Evolutionary conservation across 2,329 filamentous ascomycete genomes (phyloP), one percentile per base, ranked within the genome.

Genomic region (Zasmidium angulare): DNA sequence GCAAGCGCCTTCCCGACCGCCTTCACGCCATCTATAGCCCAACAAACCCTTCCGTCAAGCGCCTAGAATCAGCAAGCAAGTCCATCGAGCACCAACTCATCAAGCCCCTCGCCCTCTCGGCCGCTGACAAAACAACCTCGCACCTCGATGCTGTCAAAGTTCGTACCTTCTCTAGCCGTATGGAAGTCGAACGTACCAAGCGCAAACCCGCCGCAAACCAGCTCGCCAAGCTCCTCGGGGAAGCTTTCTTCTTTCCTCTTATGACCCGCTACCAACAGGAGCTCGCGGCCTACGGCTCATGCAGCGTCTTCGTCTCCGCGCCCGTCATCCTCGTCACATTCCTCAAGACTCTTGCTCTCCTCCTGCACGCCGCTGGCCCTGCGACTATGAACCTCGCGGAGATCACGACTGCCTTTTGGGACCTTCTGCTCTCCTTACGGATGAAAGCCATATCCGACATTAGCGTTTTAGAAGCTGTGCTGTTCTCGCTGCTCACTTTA

Each of bases 221-320:
- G 9, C 86, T 96, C 0, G 89, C 93, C 43, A 85, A 87, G 53
- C 79, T 96, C 23, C 85, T 98, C 23, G 84, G 87, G 0, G 81
- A 86, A 0, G 84, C 83, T 17, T 95, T 97, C 79, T 97, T 98
- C 83, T 89, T 89, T 64, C 93, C 95, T 0, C 81, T 99, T 10
- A 89, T 89, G 0, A 89, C 89, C 0, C 87, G 91, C 46, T 96
- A 72, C 52, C 71, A 74, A 58, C 71, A 72, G 55, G 72, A 74
- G 36, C 47, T 73, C 17, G 65, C 70, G 7, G 65, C 69, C 14
- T 74, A 73, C 53, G 68, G 71, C n/a, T 62, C 65, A 31, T 54
- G 58, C 22, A 69, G 81, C 50, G 85, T 86, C 53, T 83, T 92
- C 52, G 82, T 91, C 62, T 84, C 91, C 53, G 86, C 91, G 46